Evolutionary conservation across 208 protist species (phyloP).

Genomic region (Trypanosoma lewisi): DNA sequence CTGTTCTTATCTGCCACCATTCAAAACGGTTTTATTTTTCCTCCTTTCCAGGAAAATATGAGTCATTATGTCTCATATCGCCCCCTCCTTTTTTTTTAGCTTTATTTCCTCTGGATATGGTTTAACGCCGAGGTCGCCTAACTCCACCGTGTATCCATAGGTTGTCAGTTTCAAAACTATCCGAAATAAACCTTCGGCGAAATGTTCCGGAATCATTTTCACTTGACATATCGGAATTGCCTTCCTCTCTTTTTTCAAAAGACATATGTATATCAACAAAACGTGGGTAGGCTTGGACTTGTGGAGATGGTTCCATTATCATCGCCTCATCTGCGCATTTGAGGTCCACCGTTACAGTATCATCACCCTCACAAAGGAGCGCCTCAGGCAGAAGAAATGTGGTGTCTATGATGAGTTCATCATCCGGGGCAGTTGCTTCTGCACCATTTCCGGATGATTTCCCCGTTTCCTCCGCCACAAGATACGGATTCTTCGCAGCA

Average conservation of each 20-base stretch:
- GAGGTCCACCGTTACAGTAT: conserved; percentile 9
- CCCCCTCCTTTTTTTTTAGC: no score
- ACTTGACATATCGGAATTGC: neutral
- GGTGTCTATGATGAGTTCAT: neutral
- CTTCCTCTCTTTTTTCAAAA: conserved; percentile 23
- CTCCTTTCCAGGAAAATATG: no score
- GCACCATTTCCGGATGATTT: neutral
- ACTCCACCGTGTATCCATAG: neutral
- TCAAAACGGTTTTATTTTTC: no score
- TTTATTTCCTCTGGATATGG: no score
- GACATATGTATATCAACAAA: conserved; percentile 44
- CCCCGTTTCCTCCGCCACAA: neutral
- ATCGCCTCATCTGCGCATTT: conserved; percentile 14
- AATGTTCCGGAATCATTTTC: neutral
- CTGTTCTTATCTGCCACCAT: no score
- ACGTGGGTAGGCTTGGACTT: conserved; percentile 56
- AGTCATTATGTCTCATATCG: no score
- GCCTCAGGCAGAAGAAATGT: neutral
- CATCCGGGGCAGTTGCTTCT: neutral
- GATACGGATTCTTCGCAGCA: neutral
- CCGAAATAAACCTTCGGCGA: no score
- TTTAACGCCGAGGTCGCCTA: no score
- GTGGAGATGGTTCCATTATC: conserved; percentile 33
- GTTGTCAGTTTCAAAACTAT: neutral
- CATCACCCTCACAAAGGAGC: neutral